Base-by-base conservation (phyloP, 129 eudicot genomes). In the Escallonia rubra region DNA sequence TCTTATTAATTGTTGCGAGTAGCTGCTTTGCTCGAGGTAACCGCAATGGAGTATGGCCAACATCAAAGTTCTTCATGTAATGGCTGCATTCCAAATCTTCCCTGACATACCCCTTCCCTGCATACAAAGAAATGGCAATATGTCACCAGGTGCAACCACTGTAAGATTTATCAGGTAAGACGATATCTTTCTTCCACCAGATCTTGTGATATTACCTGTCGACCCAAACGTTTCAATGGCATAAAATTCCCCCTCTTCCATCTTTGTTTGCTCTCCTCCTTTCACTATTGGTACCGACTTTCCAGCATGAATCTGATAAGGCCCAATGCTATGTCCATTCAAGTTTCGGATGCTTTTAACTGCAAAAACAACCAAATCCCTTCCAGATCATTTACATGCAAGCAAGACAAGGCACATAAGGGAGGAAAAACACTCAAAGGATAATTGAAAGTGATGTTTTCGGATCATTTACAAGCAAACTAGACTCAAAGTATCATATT, bases 11-110 rank as follows among this genome's bases (percentile, higher is more conserved):
- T 12, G 99, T 86, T 41, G 93, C 96, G 81, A 94, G 82, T 39
- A 94, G 85, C 46, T 94, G 99, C 66, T 94, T 94, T 61, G 99
- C 96, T 83, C 99, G 82, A 8, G 99, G 97, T 77, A 94, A 72
- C 66, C 99, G 88, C 59, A 94, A 68, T 34, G 99, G 97, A 51
- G 87, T 83, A 69, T 94, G 97, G 34, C 99, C 99, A 45, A 73
- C 85, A 61, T 94, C 97, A 71, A 94, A 94, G 63, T 90, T 87
- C 79, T 94, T 94, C 99, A 94, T 94, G 82, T 94, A 94, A 75
- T 94, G 97, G 82, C 99, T 94, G 90, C 99, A 94, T 71, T 94
- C 99, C 41, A 94, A 68, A 78, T 94, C 99, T 83, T 94, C 99
- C 70, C 99, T 77, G 54, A 94, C 99, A 54, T 80, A 85, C 43